Percentiles rank a stretch among this genome's conserved stretches.
Conservation (phyloP, 164 flowering plant genomes). For the Vitis amurensis region DNA sequence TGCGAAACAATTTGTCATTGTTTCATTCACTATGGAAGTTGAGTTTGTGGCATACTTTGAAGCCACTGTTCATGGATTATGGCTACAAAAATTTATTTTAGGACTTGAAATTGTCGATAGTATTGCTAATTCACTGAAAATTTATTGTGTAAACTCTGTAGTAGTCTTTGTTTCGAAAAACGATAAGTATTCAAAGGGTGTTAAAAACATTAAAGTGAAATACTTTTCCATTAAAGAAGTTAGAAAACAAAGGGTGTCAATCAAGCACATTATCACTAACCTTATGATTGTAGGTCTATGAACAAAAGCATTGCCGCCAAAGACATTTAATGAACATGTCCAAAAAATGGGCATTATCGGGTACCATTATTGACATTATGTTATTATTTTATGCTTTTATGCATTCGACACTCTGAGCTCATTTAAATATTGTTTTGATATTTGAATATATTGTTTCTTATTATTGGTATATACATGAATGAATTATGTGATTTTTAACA, state of each 20-base stretch:
- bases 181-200: background rate
- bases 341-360: background rate
- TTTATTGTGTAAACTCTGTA: too few species aligned
- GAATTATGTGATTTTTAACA: background rate
- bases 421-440: background rate
- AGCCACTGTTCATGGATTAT: background rate
- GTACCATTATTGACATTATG: background rate
- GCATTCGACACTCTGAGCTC: too few species aligned
- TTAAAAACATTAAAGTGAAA: background rate
- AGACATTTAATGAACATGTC: background rate
- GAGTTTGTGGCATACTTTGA: background rate
- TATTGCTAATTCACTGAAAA: too few species aligned
- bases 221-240: background rate
- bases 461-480: background rate
- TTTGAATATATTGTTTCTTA: background rate
- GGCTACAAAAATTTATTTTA: too few species aligned
- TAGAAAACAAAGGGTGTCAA: background rate
- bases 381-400: background rate
- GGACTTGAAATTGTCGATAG: background rate
- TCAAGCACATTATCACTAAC: background rate
- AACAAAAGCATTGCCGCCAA: background rate
- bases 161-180: background rate
- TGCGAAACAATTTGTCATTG: background rate
- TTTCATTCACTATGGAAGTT: background rate
- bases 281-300: background rate